These are phyloP conservation scores for Bipolaris cookei DNA, from an alignment of 2,329 filamentous ascomycete species.

Conservation along the genomic window DNA sequence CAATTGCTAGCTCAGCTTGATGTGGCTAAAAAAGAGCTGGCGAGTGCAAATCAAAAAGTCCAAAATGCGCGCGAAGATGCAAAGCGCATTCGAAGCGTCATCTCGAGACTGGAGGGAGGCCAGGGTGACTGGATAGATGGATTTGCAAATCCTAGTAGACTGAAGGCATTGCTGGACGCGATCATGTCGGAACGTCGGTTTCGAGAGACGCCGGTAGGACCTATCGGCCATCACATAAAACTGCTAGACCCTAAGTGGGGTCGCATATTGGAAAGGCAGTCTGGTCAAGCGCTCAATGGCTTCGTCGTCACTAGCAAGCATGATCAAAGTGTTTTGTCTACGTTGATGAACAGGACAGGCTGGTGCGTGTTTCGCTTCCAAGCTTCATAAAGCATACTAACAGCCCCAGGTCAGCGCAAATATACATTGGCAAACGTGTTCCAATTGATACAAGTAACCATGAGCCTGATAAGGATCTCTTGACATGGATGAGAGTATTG, in stretches of 20 bases:
- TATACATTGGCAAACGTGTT: constrained; percentile 68
- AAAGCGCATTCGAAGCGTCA: constrained; percentile 57
- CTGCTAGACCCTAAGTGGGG: constrained; percentile 83
- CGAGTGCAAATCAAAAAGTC: constrained; percentile 30
- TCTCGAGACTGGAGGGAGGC: constrained; percentile 60
- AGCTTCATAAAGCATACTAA: constrained; percentile 9
- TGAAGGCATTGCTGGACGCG: constrained; percentile 68
- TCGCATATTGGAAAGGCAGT: constrained; percentile 75
- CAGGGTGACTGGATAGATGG: constrained; percentile 66
- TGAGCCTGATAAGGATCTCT: constrained; percentile 74
- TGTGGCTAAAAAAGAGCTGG: constrained; percentile 36
- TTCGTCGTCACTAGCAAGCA: constrained; percentile 82
- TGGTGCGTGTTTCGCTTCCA: neutral
- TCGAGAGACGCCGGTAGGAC: constrained; percentile 76
- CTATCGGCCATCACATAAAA: constrained; percentile 78
- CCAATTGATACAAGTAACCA: constrained; percentile 66
- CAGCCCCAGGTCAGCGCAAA: constrained; percentile 54
- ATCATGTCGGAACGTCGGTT: constrained; percentile 76
- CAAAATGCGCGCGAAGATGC: constrained; percentile 57
- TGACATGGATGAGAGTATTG: constrained; percentile 80
- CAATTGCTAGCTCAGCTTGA: constrained; percentile 47
- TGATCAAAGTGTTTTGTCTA: constrained; percentile 73
- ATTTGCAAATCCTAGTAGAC: constrained; percentile 62
- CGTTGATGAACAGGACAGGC: constrained; percentile 62
- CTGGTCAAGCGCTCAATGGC: constrained; percentile 72